Evolutionary conservation across 129 eudicot species (phyloP).

Genomic region (Deinandra increscens): DNA sequence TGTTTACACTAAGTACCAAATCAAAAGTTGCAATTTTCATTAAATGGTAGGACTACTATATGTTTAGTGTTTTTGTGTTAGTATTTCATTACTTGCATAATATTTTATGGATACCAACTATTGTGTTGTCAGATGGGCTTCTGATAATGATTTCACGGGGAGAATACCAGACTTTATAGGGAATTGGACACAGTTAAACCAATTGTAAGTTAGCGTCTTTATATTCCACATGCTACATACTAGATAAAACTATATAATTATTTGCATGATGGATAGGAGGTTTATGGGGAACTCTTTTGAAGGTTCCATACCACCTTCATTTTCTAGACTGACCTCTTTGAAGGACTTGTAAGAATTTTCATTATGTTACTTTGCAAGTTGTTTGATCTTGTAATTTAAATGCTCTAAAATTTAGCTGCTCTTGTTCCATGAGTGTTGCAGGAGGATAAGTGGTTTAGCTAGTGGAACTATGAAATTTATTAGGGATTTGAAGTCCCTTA

Average conservation of each 20-base stretch:
- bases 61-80: background rate
- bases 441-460: constrained; percentile 80
- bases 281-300: constrained; percentile 72
- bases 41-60: background rate
- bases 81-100: constrained; percentile 2
- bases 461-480: constrained; percentile 75
- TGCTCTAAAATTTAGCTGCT: constrained; percentile 2
- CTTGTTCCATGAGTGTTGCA: constrained; percentile 16
- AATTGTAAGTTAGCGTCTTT: constrained; percentile 37
- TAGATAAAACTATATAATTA: background rate
- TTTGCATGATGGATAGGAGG: constrained; percentile 49
- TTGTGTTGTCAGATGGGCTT: constrained; percentile 55
- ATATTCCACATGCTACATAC: background rate
- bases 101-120: background rate
- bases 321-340: constrained; percentile 57
- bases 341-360: constrained; percentile 40
- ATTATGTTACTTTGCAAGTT: constrained; percentile 1
- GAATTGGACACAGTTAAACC: constrained; percentile 50
- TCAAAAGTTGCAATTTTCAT: background rate
- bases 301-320: constrained; percentile 75
- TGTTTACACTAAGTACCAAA: background rate
- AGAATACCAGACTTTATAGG: constrained; percentile 75
- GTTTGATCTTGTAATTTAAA: background rate
- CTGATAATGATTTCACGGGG: constrained; percentile 63
- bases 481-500: constrained; percentile 44